These are phyloP conservation scores for Ceratocystis eucalypticola DNA, from an alignment of 2,329 filamentous ascomycete species.

Conservation along the genomic window DNA sequence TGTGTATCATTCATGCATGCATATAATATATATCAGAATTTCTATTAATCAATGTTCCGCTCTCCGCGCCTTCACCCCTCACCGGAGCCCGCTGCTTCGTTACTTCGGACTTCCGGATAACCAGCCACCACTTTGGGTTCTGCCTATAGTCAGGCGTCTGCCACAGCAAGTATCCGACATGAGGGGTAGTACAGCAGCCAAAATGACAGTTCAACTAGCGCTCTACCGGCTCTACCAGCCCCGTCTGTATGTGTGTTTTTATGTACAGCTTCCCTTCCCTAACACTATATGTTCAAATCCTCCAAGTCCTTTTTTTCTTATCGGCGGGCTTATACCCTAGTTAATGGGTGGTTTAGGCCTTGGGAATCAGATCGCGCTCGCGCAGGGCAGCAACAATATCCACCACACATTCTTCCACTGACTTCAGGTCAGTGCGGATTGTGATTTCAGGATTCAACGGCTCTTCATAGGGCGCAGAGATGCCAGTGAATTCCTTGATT, in stretches of 20 bases:
- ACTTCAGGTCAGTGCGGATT: conserved; percentile 67
- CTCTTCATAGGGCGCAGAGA: conserved; percentile 88
- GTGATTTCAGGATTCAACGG: conserved; percentile 76
- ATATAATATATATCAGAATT: background rate
- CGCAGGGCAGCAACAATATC: conserved; percentile 72
- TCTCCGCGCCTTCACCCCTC: background rate
- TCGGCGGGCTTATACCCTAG: too few relatives aligned
- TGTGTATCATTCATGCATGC: background rate
- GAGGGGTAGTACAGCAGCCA: background rate
- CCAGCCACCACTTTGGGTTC: background rate
- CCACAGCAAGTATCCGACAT: background rate
- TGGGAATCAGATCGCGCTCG: conserved; percentile 39
- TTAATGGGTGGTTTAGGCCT: conserved; percentile 2
- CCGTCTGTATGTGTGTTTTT: background rate
- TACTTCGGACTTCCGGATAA: conserved; percentile 15
- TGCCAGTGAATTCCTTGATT: conserved; percentile 95
- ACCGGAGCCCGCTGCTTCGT: background rate
- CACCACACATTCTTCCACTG: conserved; percentile 75
- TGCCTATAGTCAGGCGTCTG: too few relatives aligned
- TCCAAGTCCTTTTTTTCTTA: background rate
- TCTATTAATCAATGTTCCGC: background rate
- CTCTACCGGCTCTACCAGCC: background rate
- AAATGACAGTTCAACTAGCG: background rate
- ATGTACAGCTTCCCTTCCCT: conserved; percentile 2
- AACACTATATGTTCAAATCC: background rate